Conservation (phyloP, 371 early-diverging fungal genomes). For the Zychaea mexicana region DNA sequence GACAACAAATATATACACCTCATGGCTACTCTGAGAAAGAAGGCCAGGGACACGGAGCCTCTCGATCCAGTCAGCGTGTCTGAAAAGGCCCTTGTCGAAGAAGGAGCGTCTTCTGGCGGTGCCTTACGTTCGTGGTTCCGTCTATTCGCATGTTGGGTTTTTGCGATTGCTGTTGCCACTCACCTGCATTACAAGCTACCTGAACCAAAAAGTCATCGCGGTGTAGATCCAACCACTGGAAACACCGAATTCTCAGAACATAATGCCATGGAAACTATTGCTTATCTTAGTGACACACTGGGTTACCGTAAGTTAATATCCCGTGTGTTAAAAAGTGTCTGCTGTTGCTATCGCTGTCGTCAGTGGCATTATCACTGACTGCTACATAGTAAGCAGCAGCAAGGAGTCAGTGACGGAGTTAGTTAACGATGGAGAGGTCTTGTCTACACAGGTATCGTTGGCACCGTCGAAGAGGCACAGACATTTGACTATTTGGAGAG, state of each 20-base stretch:
- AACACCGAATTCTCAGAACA: slow-evolving; percentile 55
- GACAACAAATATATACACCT: too few relatives aligned
- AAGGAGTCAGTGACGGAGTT: not conserved
- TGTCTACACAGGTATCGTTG: slow-evolving; percentile 43
- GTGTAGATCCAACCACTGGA: slow-evolving; percentile 38
- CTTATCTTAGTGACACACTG: slow-evolving; percentile 53
- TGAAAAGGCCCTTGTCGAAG: not conserved
- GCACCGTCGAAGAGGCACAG: slow-evolving; percentile 47
- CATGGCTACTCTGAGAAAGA: not conserved
- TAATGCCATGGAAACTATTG: slow-evolving; percentile 52
- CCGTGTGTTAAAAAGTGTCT: not conserved
- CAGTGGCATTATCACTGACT: not conserved
- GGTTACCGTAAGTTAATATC: slow-evolving; percentile 49
- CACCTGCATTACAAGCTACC: slow-evolving; percentile 47
- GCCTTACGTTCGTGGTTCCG: slow-evolving; percentile 16
- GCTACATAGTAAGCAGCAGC: not conserved
- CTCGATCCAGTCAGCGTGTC: not conserved
- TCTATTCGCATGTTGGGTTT: slow-evolving; percentile 19
- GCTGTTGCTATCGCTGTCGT: not conserved
- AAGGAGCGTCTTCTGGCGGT: not conserved
- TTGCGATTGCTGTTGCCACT: slow-evolving; percentile 30
- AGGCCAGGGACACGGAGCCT: not conserved
- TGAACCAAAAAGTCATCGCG: slow-evolving; percentile 35
- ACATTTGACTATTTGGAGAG: slow-evolving; percentile 40
- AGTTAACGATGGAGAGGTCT: not conserved